Conservation (phyloP, 805 yeast genomes). For the Candida yuanshanica region DNA sequence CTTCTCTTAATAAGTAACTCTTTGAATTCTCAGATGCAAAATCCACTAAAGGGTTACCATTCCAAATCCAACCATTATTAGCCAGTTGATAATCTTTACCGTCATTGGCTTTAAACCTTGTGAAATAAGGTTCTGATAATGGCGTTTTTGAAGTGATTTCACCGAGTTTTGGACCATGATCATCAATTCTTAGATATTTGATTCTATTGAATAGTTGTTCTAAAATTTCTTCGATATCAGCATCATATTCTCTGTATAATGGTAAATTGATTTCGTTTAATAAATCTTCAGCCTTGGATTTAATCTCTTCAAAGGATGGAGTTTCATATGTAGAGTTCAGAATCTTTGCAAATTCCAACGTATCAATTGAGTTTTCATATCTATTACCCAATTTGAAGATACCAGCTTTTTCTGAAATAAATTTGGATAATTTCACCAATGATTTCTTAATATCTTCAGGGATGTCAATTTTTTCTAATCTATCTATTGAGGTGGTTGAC, state of each 20-base stretch:
- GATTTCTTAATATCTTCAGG: slow-evolving; percentile 39
- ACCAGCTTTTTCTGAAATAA: slow-evolving; percentile 36
- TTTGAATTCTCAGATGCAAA: slow-evolving; percentile 78
- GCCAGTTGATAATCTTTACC: slow-evolving; percentile 72
- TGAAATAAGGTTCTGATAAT: slow-evolving; percentile 82
- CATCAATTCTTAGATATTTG: slow-evolving; percentile 69
- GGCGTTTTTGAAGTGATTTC: slow-evolving; percentile 52
- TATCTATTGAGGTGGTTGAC: slow-evolving; percentile 14
- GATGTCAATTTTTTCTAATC: slow-evolving; percentile 31
- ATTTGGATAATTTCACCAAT: slow-evolving; percentile 41
- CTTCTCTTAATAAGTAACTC: slow-evolving; percentile 86
- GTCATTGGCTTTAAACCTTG: slow-evolving; percentile 48
- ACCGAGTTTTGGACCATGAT: slow-evolving; percentile 78
- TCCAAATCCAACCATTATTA: slow-evolving; percentile 99
- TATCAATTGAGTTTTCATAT: slow-evolving; percentile 48
- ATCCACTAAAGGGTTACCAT: slow-evolving; percentile 88
- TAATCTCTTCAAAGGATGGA: slow-evolving; percentile 22
- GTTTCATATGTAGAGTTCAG: slow-evolving; percentile 33
- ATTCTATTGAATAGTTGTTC: slow-evolving; percentile 72
- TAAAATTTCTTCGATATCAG: slow-evolving; percentile 59
- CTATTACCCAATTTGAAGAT: slow-evolving; percentile 40
- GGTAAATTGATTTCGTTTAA: slow-evolving; percentile 75
- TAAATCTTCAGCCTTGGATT: slow-evolving; percentile 41
- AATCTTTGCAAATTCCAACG: slow-evolving; percentile 45
- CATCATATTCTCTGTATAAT: slow-evolving; percentile 68